These are phyloP conservation scores for Physaria fendleri DNA, from an alignment of 345 rosid genomes.

Conservation along the genomic window DNA sequence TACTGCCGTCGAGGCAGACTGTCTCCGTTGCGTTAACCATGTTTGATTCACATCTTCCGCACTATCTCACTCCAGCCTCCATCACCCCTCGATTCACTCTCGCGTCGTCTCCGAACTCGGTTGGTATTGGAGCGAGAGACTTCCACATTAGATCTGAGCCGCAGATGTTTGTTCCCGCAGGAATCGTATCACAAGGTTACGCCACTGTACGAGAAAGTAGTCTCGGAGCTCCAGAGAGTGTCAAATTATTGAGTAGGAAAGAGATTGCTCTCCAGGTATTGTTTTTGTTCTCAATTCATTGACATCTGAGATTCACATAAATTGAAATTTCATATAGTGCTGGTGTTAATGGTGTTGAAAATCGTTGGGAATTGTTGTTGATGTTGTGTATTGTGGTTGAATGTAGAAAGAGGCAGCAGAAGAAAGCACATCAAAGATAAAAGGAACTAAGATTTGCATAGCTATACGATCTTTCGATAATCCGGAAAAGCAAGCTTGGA, in stretches of 20 bases:
- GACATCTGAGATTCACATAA: neutral
- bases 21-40: slow-evolving; percentile 1
- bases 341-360: neutral
- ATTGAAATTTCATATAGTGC: neutral
- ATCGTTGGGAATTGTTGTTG: neutral
- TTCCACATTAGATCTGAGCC: slow-evolving; percentile 49
- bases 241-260: slow-evolving; percentile 45
- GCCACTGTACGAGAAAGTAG: neutral
- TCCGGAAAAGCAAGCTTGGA: slow-evolving; percentile 26
- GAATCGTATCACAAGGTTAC: slow-evolving; percentile 41
- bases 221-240: slow-evolving; percentile 37
- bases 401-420: slow-evolving; percentile 36
- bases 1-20: neutral
- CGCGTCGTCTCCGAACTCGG: neutral
- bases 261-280: slow-evolving; percentile 66
- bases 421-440: slow-evolving; percentile 29
- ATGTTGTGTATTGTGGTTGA: neutral
- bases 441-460: slow-evolving; percentile 27
- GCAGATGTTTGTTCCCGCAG: slow-evolving; percentile 29
- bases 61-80: slow-evolving; percentile 14
- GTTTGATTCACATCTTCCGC: neutral
- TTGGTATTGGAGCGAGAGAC: slow-evolving; percentile 14
- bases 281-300: neutral
- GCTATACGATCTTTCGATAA: slow-evolving; percentile 25
- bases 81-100: neutral